Evolutionary conservation across 2,329 filamentous ascomycete genomes (phyloP), one percentile per base, ranked within the genome.

Genomic region (Fusarium sp.): DNA sequence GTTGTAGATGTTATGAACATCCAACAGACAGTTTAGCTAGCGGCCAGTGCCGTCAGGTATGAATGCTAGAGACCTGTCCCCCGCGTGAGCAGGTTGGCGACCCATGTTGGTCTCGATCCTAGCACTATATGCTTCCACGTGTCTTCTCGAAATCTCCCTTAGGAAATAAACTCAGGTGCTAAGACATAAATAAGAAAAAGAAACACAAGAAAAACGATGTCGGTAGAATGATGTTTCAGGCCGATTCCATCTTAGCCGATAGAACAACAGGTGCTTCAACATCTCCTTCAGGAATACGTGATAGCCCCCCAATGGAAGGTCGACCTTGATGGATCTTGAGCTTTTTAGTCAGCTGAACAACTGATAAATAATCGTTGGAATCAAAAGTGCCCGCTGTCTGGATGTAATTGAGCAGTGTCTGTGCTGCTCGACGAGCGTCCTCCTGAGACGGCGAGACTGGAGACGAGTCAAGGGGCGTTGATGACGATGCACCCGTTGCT

Each of bases 271-370:
- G 69, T 75, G 84, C 80, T 75, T 88, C 85, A 6, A 78, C 78
- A 51, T 88, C 85, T n/a, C 85, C 84, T 70, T 88, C 86, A 0
- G 85, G 85, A 51, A 88, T 88, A 32, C 84, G 80, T 4, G 85
- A 84, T 11, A 88, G 74, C 0, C 83, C 83, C 4, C 85, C 83
- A 51, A 86, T 79, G 4, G 77, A 73, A 4, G 72, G 67, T 12
- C 76, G 69, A 3, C 70, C 69, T 19, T 74, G 67, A 45, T 91
- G 87, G 34, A 96, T 82, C 62, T 92, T 89, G 28, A 97, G 84
- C 78, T 95, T 96, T 77, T 97, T 91, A 76, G 94, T 95, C 67
- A 97, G 81, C 75, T 93, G 93, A 19, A 93, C 85, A 46, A 97
- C 89, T 4, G 89, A 88, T 67, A 92, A 78, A 76, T 91, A 94